Evolutionary conservation across 768 basidiomycete genomes (phyloP).

Genomic region (Kwoniella mangroviensis): DNA sequence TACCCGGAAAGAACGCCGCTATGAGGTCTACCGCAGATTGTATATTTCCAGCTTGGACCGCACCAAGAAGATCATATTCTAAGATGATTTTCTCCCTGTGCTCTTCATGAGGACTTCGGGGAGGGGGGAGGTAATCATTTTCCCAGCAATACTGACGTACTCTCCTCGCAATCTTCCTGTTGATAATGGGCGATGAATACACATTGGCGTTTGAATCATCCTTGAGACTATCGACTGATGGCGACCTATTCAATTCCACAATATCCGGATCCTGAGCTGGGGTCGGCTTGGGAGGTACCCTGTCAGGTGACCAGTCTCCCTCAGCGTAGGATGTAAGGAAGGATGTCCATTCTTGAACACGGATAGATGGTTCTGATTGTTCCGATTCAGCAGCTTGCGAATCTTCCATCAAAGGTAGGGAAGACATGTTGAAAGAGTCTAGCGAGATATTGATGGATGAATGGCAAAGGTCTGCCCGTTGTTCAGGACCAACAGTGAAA

Average conservation of each 20-base stretch:
- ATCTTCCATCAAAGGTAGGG: neutral
- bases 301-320: neutral
- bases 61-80: conserved; percentile 37
- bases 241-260: neutral
- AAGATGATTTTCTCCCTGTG: conserved; percentile 29
- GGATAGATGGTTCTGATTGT: neutral
- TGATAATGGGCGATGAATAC: conserved; percentile 8
- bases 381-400: neutral
- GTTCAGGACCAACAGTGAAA: too few relatives aligned
- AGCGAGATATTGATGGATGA: too few relatives aligned
- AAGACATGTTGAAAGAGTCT: neutral
- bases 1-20: conserved; percentile 33
- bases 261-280: neutral
- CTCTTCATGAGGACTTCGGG: conserved; percentile 34
- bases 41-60: conserved; percentile 36
- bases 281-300: neutral
- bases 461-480: neutral
- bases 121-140: conserved; percentile 39
- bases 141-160: conserved; percentile 1
- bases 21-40: conserved; percentile 37
- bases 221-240: neutral
- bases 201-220: neutral
- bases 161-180: neutral
- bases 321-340: neutral
- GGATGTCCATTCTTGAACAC: conserved; percentile 2